A percentile compares a stretch with the other conserved stretches of the same genome.
phyloP scores from a whole-genome alignment of 805 yeast genomes.

The Saturnispora mendoncae region DNA sequence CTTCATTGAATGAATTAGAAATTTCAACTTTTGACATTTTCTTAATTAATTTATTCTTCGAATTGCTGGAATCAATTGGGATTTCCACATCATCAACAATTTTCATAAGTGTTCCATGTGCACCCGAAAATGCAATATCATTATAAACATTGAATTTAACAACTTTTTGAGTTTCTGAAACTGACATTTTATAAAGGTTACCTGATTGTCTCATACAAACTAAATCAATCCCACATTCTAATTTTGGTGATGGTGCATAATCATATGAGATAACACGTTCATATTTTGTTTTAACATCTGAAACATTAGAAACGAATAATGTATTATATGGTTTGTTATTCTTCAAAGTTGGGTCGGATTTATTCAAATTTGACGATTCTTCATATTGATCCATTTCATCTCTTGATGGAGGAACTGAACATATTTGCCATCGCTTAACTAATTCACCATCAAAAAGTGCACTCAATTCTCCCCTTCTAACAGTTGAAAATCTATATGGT shows the following conservation, averaged over 20 bases:
- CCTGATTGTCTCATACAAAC: slow-evolving; percentile 91
- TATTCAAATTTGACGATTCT: slow-evolving; percentile 14
- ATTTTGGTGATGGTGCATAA: slow-evolving; percentile 49
- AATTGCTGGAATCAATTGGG: neutral
- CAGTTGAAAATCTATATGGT: slow-evolving; percentile 60
- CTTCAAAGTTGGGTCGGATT: slow-evolving; percentile 16
- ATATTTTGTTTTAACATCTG: slow-evolving; percentile 64
- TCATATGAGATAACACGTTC: slow-evolving; percentile 84
- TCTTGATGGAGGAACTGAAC: slow-evolving; percentile 38
- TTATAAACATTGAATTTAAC: slow-evolving; percentile 61
- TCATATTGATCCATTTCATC: slow-evolving; percentile 20
- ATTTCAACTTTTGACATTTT: slow-evolving; percentile 5
- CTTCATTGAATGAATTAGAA: neutral
- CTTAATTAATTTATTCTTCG: neutral
- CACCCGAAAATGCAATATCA: slow-evolving; percentile 53
- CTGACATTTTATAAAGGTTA: slow-evolving; percentile 71
- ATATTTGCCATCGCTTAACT: slow-evolving; percentile 74
- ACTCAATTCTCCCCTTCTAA: slow-evolving; percentile 62
- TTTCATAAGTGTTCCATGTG: slow-evolving; percentile 43
- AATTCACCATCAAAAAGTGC: slow-evolving; percentile 72
- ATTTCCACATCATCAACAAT: slow-evolving; percentile 28
- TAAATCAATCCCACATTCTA: slow-evolving; percentile 51
- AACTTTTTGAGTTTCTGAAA: slow-evolving; percentile 54
- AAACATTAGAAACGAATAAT: slow-evolving; percentile 65
- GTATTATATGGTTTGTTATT: slow-evolving; percentile 35